Conservation (phyloP, 164 flowering plant genomes). For the Hamamelis virginiana region DNA sequence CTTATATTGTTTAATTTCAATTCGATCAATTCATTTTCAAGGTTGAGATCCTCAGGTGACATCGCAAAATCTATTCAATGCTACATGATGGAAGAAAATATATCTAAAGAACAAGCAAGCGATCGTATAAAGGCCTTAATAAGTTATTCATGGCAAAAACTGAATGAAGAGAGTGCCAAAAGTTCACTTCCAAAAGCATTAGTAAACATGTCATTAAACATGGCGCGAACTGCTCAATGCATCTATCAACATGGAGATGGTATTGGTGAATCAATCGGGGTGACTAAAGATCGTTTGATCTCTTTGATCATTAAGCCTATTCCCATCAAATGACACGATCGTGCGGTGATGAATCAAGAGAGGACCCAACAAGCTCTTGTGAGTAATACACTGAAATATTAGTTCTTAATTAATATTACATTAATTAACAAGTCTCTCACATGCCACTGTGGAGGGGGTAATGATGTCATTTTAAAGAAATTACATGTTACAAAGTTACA, state of each 20-base stretch:
- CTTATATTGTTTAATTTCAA: no score
- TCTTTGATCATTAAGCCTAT: conserved; percentile 9
- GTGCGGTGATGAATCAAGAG: no score
- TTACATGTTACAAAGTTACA: background rate
- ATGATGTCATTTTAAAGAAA: background rate
- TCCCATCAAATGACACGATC: background rate
- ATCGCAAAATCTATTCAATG: conserved; percentile 17
- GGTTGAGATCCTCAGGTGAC: conserved; percentile 21
- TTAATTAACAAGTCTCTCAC: no score
- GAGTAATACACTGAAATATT: no score
- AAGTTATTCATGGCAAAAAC: conserved; percentile 18
- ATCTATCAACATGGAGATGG: conserved; percentile 28
- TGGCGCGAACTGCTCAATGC: conserved; percentile 22
- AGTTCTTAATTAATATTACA: no score
- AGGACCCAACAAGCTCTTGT: no score
- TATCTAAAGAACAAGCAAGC: conserved; percentile 18
- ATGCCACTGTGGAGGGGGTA: background rate
- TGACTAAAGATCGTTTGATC: conserved; percentile 14
- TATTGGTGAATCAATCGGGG: conserved; percentile 19
- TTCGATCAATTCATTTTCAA: background rate
- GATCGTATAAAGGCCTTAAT: conserved; percentile 5
- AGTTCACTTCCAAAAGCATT: conserved; percentile 3
- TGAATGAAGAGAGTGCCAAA: conserved; percentile 17
- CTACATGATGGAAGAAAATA: conserved; percentile 10
- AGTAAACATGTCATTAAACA: conserved; percentile 15